Base-by-base conservation (phyloP, 805 yeast species). In the Yarrowia alimentaria region DNA sequence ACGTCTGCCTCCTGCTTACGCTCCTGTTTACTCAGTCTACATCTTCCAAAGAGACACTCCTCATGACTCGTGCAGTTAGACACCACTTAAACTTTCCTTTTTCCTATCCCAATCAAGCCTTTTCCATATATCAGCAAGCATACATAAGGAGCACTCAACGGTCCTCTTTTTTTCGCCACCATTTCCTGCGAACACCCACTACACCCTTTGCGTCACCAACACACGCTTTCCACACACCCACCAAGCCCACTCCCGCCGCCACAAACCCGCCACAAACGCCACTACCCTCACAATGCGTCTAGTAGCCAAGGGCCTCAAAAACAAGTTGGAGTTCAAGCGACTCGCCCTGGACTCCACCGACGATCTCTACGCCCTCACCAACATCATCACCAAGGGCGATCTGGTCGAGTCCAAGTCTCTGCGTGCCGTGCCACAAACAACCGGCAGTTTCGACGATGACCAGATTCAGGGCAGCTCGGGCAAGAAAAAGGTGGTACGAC, bases 371-470 rank as follows among this genome's bases (percentile, higher is more conserved):
- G 50, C 50, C 2, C 50, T 43, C 13, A 43, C 50, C 22, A 43
- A 43, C 30, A 29, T 43, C 14, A 31, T 43, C 22, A 37, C 29
- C 18, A 14, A 30, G 19, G 50, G 50, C 13, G 50, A 43, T 21
- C 3, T 43, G 37, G 50, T 43, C 18, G 50, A 43, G 37, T 37
- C 50, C 21, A 43, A 43, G 37, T 30, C 50, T 1, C 29, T 43
- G n/a, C 50, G 50, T n/a, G 50, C 37, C 10, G 37, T 43, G 13
- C 50, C 50, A 9, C 50, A 43, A 21, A 43, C 50, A 16, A 43
- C 50, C 14, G 37, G 35, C n/a, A 26, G 37, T 6, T 30, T 31
- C 10, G 37, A 43, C 16, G 50, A 43, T 29, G 50, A 43, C 3
- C 50, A 43, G 30, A 43, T 43, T 22, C 22, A 14, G 37, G 50